Evolutionary conservation across 2,329 filamentous ascomycete genomes (phyloP).

Genomic region (Botryotinia convoluta): DNA sequence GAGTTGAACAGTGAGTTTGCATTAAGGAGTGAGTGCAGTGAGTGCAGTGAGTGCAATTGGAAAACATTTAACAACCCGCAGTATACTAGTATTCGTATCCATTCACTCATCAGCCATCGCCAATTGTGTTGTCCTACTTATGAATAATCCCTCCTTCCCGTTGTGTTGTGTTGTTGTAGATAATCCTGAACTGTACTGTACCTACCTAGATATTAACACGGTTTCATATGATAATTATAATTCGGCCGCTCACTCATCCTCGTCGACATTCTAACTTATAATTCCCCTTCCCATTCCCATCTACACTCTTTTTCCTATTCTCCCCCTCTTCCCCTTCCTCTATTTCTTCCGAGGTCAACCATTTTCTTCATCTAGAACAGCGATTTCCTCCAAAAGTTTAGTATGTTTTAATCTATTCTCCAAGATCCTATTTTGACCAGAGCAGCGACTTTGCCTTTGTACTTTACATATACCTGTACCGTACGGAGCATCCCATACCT

Average conservation of each 20-base stretch:
- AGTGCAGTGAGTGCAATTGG: neutral
- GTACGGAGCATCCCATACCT: slow-evolving; percentile 8
- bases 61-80: neutral
- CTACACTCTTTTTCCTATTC: neutral
- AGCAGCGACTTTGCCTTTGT: neutral
- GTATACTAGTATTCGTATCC: neutral
- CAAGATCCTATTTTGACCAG: neutral
- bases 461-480: neutral
- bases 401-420: slow-evolving; percentile 11
- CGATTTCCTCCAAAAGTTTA: neutral
- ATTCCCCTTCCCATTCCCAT: neutral
- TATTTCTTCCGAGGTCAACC: neutral
- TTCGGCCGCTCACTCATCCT: neutral
- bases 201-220: slow-evolving; percentile 18
- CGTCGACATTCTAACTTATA: neutral
- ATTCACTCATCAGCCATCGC: neutral
- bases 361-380: neutral
- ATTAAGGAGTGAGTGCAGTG: neutral
- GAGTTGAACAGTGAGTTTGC: neutral
- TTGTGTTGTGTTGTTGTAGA: neutral
- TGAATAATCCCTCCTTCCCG: neutral
- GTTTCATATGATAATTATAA: slow-evolving; percentile 12
- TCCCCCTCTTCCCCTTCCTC: neutral
- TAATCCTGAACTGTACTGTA: neutral
- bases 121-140: neutral